phyloP scores from a whole-genome alignment of 345 rosid genomes.

The Brassica nigra region DNA sequence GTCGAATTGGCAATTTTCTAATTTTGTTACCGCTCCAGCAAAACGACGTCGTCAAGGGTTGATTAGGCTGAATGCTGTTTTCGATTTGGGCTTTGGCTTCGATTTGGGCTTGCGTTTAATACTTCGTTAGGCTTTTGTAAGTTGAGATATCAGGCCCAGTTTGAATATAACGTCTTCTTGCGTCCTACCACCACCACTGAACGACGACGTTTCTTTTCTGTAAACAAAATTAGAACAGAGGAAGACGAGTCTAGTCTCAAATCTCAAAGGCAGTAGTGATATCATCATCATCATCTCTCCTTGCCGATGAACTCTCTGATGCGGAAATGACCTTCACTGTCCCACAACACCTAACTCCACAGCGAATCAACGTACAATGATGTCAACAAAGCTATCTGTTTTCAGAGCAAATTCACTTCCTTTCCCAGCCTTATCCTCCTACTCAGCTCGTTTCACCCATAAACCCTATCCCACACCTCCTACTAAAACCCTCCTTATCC shows the following conservation, averaged over 20 bases:
- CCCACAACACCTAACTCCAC: neutral
- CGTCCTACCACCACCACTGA: neutral
- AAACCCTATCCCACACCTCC: slow-evolving; percentile 39
- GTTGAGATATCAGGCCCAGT: no score
- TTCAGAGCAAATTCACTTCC: slow-evolving; percentile 46
- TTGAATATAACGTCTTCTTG: no score
- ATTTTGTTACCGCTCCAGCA: no score
- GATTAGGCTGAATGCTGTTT: no score
- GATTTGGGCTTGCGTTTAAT: no score
- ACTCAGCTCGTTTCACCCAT: slow-evolving; percentile 38
- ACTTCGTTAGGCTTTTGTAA: no score
- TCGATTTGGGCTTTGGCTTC: no score
- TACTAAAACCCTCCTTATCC: slow-evolving; percentile 41
- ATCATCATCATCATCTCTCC: neutral
- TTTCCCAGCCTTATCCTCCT: slow-evolving; percentile 32
- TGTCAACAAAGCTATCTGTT: slow-evolving; percentile 51
- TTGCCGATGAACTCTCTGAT: slow-evolving; percentile 18
- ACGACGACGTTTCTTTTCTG: neutral
- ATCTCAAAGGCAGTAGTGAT: neutral
- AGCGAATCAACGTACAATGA: slow-evolving; percentile 37
- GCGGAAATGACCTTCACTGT: slow-evolving; percentile 22
- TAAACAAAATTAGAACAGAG: neutral
- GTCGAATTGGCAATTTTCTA: no score
- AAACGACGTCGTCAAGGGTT: no score
- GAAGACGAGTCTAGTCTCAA: neutral